These are phyloP conservation scores for Microcyclosporella mali DNA, from an alignment of 2,329 filamentous ascomycete genomes.

Conservation along the genomic window DNA sequence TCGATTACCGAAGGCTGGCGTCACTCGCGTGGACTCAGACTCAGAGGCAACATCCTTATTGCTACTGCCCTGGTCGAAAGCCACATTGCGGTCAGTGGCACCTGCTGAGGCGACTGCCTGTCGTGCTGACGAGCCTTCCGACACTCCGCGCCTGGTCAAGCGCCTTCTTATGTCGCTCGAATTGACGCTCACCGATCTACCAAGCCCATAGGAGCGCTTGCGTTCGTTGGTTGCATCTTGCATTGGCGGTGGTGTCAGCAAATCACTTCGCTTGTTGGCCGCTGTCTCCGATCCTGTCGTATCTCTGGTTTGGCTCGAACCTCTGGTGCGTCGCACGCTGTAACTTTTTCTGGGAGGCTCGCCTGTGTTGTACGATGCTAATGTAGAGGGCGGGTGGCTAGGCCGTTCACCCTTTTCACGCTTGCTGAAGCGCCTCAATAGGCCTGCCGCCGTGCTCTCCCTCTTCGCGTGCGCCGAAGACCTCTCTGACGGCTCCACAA, in stretches of 20 bases:
- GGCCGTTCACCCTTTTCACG: slow-evolving; percentile 59
- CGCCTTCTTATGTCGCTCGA: slow-evolving; percentile 74
- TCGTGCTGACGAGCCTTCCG: slow-evolving; percentile 45
- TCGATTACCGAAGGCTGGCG: slow-evolving; percentile 58
- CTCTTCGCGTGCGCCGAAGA: slow-evolving; percentile 57
- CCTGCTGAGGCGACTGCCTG: slow-evolving; percentile 23
- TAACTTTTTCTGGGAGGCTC: slow-evolving; percentile 81
- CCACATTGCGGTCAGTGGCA: slow-evolving; percentile 29
- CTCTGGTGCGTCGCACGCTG: slow-evolving; percentile 63
- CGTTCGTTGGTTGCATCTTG: slow-evolving; percentile 38
- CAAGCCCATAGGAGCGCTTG: slow-evolving; percentile 54
- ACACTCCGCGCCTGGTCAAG: slow-evolving; percentile 48
- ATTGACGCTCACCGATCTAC: slow-evolving; percentile 85
- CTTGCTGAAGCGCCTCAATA: slow-evolving; percentile 87
- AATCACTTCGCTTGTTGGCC: slow-evolving; percentile 52
- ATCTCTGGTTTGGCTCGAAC: slow-evolving; percentile 38
- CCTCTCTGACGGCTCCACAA: slow-evolving; percentile 33
- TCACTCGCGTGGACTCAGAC: slow-evolving; percentile 36
- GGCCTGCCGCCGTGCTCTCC: slow-evolving; percentile 76
- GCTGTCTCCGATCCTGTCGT: slow-evolving; percentile 49
- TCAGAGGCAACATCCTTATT: slow-evolving; percentile 43
- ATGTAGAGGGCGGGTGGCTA: slow-evolving; percentile 64
- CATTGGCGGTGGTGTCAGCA: slow-evolving; percentile 63
- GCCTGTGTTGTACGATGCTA: slow-evolving; percentile 66
- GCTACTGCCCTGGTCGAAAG: slow-evolving; percentile 31